Percentiles rank a stretch among this genome's conserved stretches.
Evolutionary conservation across 2,329 filamentous ascomycete genomes (phyloP).

Genomic region (Trichoderma asperellum): DNA sequence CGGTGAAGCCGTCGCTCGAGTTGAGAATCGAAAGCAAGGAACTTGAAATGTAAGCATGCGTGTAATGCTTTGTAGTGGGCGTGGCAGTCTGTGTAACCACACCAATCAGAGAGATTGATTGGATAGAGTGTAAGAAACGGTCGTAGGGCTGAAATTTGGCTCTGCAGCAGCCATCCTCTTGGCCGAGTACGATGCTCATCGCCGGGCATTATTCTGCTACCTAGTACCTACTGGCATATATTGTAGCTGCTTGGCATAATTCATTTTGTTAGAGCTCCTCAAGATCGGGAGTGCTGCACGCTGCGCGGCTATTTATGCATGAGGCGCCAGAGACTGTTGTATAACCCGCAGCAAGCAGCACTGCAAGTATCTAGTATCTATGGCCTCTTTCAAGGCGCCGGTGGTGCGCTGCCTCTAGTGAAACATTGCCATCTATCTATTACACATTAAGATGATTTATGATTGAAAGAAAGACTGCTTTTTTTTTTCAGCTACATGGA

Average conservation of each 20-base stretch:
- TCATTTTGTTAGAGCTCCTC: too few species aligned
- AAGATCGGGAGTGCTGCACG: too few species aligned
- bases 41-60: neutral
- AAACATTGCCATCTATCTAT: too few species aligned
- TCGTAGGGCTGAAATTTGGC: neutral
- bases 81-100: conserved; percentile 2
- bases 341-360: too few species aligned
- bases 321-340: too few species aligned
- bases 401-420: too few species aligned
- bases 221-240: too few species aligned
- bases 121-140: neutral
- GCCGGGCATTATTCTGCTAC: too few species aligned
- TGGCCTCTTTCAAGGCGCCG: too few species aligned
- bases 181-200: neutral
- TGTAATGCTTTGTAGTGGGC: neutral
- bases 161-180: neutral
- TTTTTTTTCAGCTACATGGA: neutral
- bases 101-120: neutral
- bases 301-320: too few species aligned
- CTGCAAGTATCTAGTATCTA: too few species aligned
- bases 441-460: neutral
- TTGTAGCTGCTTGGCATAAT: too few species aligned
- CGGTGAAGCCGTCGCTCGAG: conserved; percentile 10
- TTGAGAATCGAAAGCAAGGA: neutral
- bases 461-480: neutral